These are phyloP conservation scores for Apiospora phragmitis DNA, from an alignment of 2,329 filamentous ascomycete genomes.

Conservation along the genomic window DNA sequence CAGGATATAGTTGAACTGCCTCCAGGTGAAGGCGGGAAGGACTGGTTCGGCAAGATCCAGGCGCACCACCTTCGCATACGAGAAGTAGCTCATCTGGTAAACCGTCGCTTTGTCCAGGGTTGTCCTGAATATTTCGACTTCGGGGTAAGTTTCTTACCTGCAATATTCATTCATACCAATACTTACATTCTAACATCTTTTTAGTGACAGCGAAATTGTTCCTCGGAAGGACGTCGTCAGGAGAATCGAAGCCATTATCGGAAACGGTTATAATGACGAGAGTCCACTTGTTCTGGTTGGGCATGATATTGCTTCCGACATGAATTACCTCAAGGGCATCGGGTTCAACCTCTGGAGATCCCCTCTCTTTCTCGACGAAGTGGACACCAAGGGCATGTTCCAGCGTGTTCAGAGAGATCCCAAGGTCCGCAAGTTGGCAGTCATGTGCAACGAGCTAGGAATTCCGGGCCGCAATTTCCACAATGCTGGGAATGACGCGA, in stretches of 20 bases:
- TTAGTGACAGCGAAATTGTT: constrained; percentile 45
- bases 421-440: constrained; percentile 57
- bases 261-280: constrained; percentile 21
- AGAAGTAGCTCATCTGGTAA: constrained; percentile 67
- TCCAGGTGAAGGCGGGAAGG: constrained; percentile 60
- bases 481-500: constrained; percentile 85
- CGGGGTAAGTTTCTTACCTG: constrained; percentile 53
- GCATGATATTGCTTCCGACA: constrained; percentile 69
- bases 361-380: constrained; percentile 57
- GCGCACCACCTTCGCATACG: constrained; percentile 75
- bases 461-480: constrained; percentile 69
- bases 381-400: constrained; percentile 76
- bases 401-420: constrained; percentile 57
- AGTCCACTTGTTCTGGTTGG: constrained; percentile 72
- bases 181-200: constrained; percentile 15
- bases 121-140: constrained; percentile 77
- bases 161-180: not conserved
- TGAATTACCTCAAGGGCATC: constrained; percentile 65
- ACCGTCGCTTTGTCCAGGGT: constrained; percentile 68
- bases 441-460: constrained; percentile 63
- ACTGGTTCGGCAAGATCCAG: constrained; percentile 69
- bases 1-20: constrained; percentile 48
- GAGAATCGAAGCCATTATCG: constrained; percentile 39
- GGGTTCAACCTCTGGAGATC: constrained; percentile 60
- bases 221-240: constrained; percentile 32